A percentile compares a stretch with the other conserved stretches of the same genome.
Conservation (phyloP, 2,329 filamentous ascomycete species). For the Colletotrichum sp. region DNA sequence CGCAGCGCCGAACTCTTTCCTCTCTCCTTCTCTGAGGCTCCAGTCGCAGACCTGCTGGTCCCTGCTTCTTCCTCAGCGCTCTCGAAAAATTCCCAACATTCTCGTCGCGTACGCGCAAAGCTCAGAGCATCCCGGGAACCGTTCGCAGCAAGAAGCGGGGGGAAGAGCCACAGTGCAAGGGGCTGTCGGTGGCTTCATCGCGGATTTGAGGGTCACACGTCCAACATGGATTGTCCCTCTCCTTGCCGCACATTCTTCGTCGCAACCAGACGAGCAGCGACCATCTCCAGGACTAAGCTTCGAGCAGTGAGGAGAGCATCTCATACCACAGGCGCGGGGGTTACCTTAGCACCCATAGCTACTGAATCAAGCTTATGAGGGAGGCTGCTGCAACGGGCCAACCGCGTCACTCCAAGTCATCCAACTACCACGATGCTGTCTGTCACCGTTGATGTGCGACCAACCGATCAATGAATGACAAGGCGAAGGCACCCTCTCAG, state of each 20-base stretch:
- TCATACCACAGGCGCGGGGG: background rate
- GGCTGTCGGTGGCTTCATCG: background rate
- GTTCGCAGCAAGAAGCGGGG: background rate
- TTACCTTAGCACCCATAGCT: background rate
- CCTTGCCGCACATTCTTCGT: background rate
- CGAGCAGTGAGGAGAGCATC: background rate
- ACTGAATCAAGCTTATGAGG: background rate
- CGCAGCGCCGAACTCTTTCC: background rate
- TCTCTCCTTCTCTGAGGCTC: background rate
- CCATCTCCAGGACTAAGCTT: background rate
- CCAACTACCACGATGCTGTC: background rate
- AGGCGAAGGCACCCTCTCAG: background rate
- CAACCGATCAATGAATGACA: background rate
- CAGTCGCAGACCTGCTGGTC: background rate
- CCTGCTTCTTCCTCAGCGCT: background rate
- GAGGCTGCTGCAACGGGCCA: slow-evolving; percentile 1
- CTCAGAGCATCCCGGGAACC: slow-evolving; percentile 4
- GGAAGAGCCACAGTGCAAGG: background rate
- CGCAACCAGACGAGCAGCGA: background rate
- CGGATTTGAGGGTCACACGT: background rate
- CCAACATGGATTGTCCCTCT: background rate
- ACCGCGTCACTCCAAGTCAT: slow-evolving; percentile 20
- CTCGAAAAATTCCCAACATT: slow-evolving; percentile 14
- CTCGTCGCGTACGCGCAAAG: slow-evolving; percentile 17
- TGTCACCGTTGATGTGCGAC: background rate